Percentiles rank a stretch among this genome's conserved stretches.
phyloP scores from a whole-genome alignment of 164 flowering plant genomes.

The Annona cherimola region DNA sequence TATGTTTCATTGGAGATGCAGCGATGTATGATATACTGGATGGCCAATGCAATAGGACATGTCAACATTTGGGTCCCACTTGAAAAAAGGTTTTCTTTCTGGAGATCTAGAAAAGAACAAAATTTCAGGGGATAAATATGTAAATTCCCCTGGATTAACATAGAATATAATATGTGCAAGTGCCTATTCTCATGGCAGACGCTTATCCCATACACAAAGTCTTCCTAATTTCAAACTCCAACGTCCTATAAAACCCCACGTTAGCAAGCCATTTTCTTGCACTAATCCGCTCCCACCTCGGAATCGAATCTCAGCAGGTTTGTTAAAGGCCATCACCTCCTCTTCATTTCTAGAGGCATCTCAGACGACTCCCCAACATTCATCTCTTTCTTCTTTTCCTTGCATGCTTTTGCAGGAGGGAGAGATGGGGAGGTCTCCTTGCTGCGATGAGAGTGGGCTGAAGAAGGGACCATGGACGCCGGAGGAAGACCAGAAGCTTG shows the following conservation, averaged over 20 bases:
- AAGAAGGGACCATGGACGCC: constrained; percentile 69
- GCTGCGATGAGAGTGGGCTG: constrained; percentile 25
- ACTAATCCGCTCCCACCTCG: background rate
- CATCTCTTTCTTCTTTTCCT: background rate
- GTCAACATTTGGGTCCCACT: too few relatives aligned
- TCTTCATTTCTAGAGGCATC: background rate
- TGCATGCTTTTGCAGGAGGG: background rate
- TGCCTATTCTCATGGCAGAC: background rate
- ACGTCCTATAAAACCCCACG: constrained; percentile 17
- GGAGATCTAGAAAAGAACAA: too few relatives aligned
- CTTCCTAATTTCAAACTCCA: constrained; percentile 11
- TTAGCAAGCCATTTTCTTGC: background rate
- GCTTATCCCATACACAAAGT: constrained; percentile 20
- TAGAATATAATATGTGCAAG: background rate
- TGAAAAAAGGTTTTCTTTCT: too few relatives aligned
- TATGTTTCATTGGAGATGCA: too few relatives aligned
- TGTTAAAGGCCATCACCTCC: background rate
- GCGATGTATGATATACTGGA: too few relatives aligned
- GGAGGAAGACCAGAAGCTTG: constrained; percentile 46
- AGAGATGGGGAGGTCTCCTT: constrained; percentile 52
- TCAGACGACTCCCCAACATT: constrained; percentile 1
- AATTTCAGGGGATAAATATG: too few relatives aligned
- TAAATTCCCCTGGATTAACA: too few relatives aligned
- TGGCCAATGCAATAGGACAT: too few relatives aligned
- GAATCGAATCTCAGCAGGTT: background rate